Percentiles rank a stretch among this genome's conserved stretches.
phyloP scores from a whole-genome alignment of 192 early-diverging fungal genomes.

The Coemansia sp. region DNA sequence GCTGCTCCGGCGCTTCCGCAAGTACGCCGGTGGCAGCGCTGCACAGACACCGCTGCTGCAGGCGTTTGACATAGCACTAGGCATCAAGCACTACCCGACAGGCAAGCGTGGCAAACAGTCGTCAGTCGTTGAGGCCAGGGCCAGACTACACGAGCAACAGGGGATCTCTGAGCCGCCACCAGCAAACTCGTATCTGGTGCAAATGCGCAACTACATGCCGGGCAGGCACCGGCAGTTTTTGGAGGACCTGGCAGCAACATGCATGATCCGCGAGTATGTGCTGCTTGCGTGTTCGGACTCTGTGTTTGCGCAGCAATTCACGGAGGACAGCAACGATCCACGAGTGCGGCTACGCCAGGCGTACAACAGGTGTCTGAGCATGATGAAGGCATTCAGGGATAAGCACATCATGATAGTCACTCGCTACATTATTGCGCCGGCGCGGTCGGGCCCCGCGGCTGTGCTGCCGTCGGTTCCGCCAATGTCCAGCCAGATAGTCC shows the following conservation, averaged over 20 bases:
- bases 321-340: slow-evolving; percentile 17
- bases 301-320: slow-evolving; percentile 11
- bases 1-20: slow-evolving; percentile 63
- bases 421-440: slow-evolving; percentile 86
- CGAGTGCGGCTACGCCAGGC: slow-evolving; percentile 57
- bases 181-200: slow-evolving; percentile 74
- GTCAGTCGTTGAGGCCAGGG: slow-evolving; percentile 32
- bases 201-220: slow-evolving; percentile 94
- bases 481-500: slow-evolving; percentile 26
- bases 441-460: slow-evolving; percentile 69
- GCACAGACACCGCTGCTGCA: slow-evolving; percentile 94
- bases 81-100: slow-evolving; percentile 84
- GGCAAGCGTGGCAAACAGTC: slow-evolving; percentile 53
- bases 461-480: slow-evolving; percentile 42
- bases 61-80: slow-evolving; percentile 83
- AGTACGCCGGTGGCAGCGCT: slow-evolving; percentile 89
- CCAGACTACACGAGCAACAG: slow-evolving; percentile 12
- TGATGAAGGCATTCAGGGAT: slow-evolving; percentile 86
- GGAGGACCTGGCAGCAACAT: slow-evolving; percentile 65
- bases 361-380: slow-evolving; percentile 80
- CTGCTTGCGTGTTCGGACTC: slow-evolving; percentile 43
- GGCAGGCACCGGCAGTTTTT: slow-evolving; percentile 84
- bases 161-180: slow-evolving; percentile 40
- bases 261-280: slow-evolving; percentile 71
- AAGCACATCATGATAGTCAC: slow-evolving; percentile 91